Evolutionary conservation across 768 basidiomycete genomes (phyloP).

Genomic region (Saitozyma sp.): DNA sequence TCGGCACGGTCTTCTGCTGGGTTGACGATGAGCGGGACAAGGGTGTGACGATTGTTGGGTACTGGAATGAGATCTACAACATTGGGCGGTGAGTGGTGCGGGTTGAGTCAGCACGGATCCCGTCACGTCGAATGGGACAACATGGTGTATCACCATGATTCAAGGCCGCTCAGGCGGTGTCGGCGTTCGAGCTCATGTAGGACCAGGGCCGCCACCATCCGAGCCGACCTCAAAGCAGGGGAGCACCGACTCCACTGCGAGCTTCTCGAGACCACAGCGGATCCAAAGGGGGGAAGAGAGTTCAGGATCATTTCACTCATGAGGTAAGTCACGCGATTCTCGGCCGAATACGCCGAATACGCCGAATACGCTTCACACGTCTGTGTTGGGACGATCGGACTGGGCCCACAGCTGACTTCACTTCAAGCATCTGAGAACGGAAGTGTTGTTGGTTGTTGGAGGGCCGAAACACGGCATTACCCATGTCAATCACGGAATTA

Average conservation of each 20-base stretch:
- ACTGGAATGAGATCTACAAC: constrained; percentile 36
- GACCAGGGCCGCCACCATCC: background rate
- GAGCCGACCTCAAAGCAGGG: constrained; percentile 28
- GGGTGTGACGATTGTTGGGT: constrained; percentile 28
- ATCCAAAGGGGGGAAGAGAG: constrained; percentile 43
- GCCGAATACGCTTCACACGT: too few species aligned
- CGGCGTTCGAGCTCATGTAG: background rate
- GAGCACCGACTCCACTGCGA: constrained; percentile 41
- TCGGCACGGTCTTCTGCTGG: constrained; percentile 45
- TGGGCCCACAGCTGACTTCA: too few species aligned
- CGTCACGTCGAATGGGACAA: too few species aligned
- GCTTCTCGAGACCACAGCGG: constrained; percentile 33
- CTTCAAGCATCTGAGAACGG: too few species aligned
- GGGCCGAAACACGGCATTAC: too few species aligned
- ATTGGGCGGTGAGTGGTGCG: constrained; percentile 28
- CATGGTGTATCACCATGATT: too few species aligned
- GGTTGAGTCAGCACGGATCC: too few species aligned
- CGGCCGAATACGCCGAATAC: too few species aligned
- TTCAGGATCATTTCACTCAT: constrained; percentile 45
- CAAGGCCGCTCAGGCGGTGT: background rate
- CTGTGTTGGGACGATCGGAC: too few species aligned
- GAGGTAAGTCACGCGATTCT: constrained; percentile 22
- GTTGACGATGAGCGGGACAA: constrained; percentile 37
- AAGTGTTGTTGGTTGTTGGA: too few species aligned
- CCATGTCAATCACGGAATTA: too few species aligned